Base-by-base conservation (phyloP, 2,329 filamentous ascomycete genomes). In the Ceratocystis smalleyi region DNA sequence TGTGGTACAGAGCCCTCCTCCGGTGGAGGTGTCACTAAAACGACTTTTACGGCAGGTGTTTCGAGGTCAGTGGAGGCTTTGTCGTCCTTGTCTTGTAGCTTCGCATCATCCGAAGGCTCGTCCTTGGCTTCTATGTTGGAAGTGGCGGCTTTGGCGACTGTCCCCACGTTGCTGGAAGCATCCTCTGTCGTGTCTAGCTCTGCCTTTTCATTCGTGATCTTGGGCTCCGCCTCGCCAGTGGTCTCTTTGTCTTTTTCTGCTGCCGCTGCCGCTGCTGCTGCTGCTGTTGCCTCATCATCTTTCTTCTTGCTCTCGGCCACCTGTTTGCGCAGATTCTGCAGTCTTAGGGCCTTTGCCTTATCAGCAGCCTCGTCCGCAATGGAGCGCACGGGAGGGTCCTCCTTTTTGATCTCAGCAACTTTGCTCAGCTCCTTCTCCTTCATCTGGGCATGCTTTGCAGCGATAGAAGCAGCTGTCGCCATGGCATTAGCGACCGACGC, bases 281-380 rank as follows among this genome's bases (percentile, higher is more conserved):
- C 55, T 49, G 62, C 63, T 47, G 60, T 66, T 35, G 55, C 67
- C 62, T 67, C 57, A 59, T 67, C 68, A 6, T 64, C 30, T 43
- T 64, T 70, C 45, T 69, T 68, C 17, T 69, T 69, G 22, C 73
- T 74, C 68, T 79, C 79, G 61, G 79, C 79, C 4, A 81, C 80
- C 72, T 83, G 83, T 64, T 81, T 77, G 63, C 79, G 76, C 67
- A 83, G 71, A 69, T 72, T 75, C 67, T 81, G 77, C 67, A 83
- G 76, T 64, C 78, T 78, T 68, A 79, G 75, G 69, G 84, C 77
- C 74, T 85, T 85, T 61, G 83, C 83, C 73, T 82, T 85, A 69
- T 79, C 75, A 0, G 83, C 84, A 60, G 81, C 84, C 71, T 90
- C 86, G 69, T 88, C 80, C 51, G 82, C 83, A 61, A 84, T 77